Evolutionary conservation across 2,329 filamentous ascomycete species (phyloP), one percentile per base, ranked within the genome.

Genomic region (Cryphonectria nitschkei): DNA sequence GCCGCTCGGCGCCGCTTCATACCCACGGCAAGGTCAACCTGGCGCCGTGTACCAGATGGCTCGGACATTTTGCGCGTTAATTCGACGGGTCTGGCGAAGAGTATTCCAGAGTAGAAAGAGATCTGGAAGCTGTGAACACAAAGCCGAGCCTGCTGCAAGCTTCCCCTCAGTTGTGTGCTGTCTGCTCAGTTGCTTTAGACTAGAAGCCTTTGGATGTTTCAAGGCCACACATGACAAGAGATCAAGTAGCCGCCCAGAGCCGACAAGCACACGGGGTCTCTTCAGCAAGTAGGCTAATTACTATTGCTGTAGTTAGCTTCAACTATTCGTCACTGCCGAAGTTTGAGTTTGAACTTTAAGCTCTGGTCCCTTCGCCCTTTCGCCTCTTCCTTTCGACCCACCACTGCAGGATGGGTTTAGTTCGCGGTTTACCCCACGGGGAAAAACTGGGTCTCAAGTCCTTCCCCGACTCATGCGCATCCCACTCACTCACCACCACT

Each of bases 1-100:
- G 58, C 56, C 37, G 67, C 67, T 22, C 67, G 64, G 1, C 64
- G 64, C 52, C 64, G 37, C 50, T 66, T 66, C 14, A 32, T 26
- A 19, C 37, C n/a, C 5, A 22, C 19, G 11, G 26, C 34, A 26
- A 22, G 29, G 8, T 50, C 64, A n/a, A 19, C 19, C 19, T 50
- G 46, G 46, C 22, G 22, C 46, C 46, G 22, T 50, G 46, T 3
- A 50, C 16, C 22, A 50, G 56, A n/a, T 37, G 14, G 29, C 56
- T 22, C 32, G 56, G 56, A 32, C 56, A 34, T 61, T 32, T 34
- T 34, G n/a, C 3, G 5, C n/a, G 50, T 26, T 8, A 22, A 16
- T 1, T 54, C 64, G 11, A 39, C 3, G 3, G 46, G 4, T 29
- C 26, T 56, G n/a, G 11, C 13, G 13, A 56, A 13, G 26, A 14